A percentile compares a stretch with the other conserved stretches of the same genome.
phyloP scores from a whole-genome alignment of 371 early-diverging fungal genomes.

The Apophysomyces elegans region DNA sequence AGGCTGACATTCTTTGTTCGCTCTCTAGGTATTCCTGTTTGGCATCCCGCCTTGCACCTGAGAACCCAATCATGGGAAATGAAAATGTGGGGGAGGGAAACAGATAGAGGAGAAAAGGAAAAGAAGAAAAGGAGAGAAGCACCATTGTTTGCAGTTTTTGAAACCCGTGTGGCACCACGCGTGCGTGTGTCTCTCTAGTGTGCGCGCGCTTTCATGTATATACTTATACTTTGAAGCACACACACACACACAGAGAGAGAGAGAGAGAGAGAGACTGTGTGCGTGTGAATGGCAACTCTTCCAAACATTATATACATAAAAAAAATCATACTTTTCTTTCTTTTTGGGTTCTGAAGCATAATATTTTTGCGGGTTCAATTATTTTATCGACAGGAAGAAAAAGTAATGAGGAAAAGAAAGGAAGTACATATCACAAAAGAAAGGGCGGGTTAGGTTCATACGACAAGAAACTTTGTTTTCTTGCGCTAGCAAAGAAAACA shows the following conservation, averaged over 20 bases:
- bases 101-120: not conserved
- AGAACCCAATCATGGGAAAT: constrained; percentile 10
- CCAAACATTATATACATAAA: not conserved
- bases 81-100: constrained; percentile 2
- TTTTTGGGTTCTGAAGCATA: not conserved
- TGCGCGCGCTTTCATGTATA: no score
- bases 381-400: not conserved
- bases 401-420: no score
- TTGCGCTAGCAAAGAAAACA: not conserved
- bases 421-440: not conserved
- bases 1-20: not conserved
- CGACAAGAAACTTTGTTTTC: constrained; percentile 2
- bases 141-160: no score
- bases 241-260: no score
- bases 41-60: constrained; percentile 8
- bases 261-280: no score
- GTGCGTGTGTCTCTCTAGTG: no score
- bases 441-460: constrained; percentile 4
- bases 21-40: not conserved
- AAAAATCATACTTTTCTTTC: not conserved
- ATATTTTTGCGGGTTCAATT: not conserved
- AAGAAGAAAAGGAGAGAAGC: no score
- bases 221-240: no score
- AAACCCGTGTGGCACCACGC: no score
- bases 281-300: no score